Conservation (phyloP, 2,329 filamentous ascomycete species). For the Fonsecaea erecta region DNA sequence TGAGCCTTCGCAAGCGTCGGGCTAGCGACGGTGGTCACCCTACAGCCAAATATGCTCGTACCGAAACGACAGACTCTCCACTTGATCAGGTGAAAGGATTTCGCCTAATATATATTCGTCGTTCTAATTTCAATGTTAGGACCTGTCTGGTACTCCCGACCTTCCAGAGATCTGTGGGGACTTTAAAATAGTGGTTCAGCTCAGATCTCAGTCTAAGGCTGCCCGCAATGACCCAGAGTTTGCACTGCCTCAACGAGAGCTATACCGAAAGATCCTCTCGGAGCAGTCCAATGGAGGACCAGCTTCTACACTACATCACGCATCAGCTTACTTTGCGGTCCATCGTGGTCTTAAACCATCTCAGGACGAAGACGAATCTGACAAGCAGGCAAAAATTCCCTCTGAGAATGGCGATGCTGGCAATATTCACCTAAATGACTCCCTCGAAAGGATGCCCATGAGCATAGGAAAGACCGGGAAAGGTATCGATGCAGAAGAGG, state of each 20-base stretch:
- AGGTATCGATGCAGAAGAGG: slow-evolving; percentile 5
- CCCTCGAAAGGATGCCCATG: slow-evolving; percentile 7
- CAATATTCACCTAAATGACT: background rate
- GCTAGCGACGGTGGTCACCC: slow-evolving; percentile 18
- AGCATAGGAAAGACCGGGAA: slow-evolving; percentile 8
- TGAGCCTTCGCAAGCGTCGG: slow-evolving; percentile 18
- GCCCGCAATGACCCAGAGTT: slow-evolving; percentile 21
- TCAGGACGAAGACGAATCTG: slow-evolving; percentile 51
- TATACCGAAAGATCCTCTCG: slow-evolving; percentile 20
- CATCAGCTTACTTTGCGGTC: background rate
- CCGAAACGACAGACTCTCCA: slow-evolving; percentile 15
- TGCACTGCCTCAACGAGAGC: slow-evolving; percentile 16
- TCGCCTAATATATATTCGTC: slow-evolving; percentile 13
- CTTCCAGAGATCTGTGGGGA: slow-evolving; percentile 10
- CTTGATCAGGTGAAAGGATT: slow-evolving; percentile 20
- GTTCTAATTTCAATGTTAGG: slow-evolving; percentile 20
- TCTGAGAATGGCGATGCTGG: background rate
- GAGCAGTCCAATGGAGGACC: slow-evolving; percentile 21
- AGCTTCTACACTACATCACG: background rate
- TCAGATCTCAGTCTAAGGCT: slow-evolving; percentile 22
- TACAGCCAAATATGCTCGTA: slow-evolving; percentile 16
- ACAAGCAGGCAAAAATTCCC: slow-evolving; percentile 42
- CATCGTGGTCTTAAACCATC: background rate
- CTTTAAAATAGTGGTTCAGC: slow-evolving; percentile 23
- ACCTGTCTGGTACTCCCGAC: slow-evolving; percentile 9